Base-by-base conservation (phyloP, 768 basidiomycete genomes). In the Gloeostereum incarnatum region DNA sequence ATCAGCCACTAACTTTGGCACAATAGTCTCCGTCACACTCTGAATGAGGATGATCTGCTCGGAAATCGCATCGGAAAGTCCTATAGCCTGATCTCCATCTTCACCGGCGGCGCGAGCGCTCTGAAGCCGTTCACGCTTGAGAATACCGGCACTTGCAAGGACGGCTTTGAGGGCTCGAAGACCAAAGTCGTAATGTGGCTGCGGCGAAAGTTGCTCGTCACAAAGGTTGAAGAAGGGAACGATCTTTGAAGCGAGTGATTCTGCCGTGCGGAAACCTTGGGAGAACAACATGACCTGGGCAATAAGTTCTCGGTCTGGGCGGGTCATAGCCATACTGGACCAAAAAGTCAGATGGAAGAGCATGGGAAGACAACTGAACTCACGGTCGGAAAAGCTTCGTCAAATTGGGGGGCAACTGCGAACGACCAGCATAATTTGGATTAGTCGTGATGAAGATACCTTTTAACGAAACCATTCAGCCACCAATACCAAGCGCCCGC, bases 201-300 rank as follows among this genome's bases (percentile, higher is more conserved):
- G 96, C 17, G 87, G 79, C 1, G 96, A 98, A 16, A 98, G 73
- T 48, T 98, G 94, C 50, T 98, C 96, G 43, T 92, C 83, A 47
- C 96, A 99, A 39, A 99, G 82, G 57, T 94, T 94, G 74, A 99
- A 99, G 71, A 99, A 98, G 0, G 96, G 96, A 8, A 99, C 96
- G 42, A 98, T 88, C 61, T 98, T 98, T 39, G 90, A 90, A 1
- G 96, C 96, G n/a, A 99, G 74, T 0, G 79, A 84, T 60, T 99
- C 96, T 5, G 96, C 96, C 9, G 92, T 92, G 26, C 96, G 80
- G 78, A 98, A 99, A 45, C 96, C 96, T 66, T 98, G 96, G 14
- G 96, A 98, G 68, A 98, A 98, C 32, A 99, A 67, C 88, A 98
- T 92, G 56, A 99, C 96, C 62, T 99, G 96, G 3, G 96, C 96